A percentile compares a stretch with the other conserved stretches of the same genome.
Conservation (phyloP, 176 grass and related monocot species). For the Aegilops speltoides region DNA sequence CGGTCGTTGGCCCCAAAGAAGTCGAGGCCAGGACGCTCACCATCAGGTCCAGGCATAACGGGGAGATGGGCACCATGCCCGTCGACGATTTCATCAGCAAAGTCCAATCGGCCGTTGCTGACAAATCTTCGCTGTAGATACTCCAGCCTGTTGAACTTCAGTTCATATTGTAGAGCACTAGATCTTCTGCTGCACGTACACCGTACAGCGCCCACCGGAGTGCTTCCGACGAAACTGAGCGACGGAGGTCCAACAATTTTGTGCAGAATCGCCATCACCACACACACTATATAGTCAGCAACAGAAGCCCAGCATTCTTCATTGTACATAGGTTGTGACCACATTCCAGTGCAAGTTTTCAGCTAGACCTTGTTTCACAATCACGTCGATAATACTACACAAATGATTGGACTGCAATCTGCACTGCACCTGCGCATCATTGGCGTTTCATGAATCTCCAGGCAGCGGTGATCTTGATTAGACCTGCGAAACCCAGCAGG, state of each 20-base stretch:
- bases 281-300: background rate
- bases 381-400: background rate
- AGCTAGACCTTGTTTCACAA: background rate
- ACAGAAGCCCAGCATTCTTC: background rate
- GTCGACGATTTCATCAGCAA: slow-evolving; percentile 66
- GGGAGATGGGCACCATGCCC: slow-evolving; percentile 70
- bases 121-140: slow-evolving; percentile 47
- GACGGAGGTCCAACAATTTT: background rate
- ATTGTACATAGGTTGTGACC: background rate
- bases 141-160: background rate
- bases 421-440: background rate
- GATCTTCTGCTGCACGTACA: slow-evolving; percentile 2
- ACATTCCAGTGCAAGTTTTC: background rate
- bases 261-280: background rate
- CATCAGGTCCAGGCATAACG: slow-evolving; percentile 72
- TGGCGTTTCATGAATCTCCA: background rate
- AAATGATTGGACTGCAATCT: background rate
- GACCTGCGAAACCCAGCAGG: background rate
- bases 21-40: slow-evolving; percentile 64
- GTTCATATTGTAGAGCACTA: slow-evolving; percentile 7
- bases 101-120: slow-evolving; percentile 34
- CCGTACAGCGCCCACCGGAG: background rate
- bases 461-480: background rate
- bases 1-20: slow-evolving; percentile 88
- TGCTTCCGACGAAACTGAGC: background rate